Base-by-base conservation (phyloP, 495 filamentous ascomycete genomes). In the Lineolata rhizophorae region DNA sequence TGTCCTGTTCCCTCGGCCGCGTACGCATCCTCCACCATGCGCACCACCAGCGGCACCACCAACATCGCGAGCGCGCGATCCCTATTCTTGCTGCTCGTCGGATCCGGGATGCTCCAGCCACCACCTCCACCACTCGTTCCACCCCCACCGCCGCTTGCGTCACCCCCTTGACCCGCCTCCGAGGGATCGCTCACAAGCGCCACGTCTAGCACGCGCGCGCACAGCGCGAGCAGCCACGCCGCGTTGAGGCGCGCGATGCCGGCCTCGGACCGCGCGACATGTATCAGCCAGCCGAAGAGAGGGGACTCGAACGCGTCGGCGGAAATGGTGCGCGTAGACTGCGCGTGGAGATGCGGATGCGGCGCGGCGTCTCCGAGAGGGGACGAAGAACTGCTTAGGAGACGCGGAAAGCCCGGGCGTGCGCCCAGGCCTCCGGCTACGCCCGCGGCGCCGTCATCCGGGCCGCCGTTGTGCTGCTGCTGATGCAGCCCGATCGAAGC, bases 251-350 rank as follows among this genome's bases (percentile, higher is more conserved):
- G 65, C 19, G 67, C 63, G 42, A 72, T 56, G 5, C 70, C 72
- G 27, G 52, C 53, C 30, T 67, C 62, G 9, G 65, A 64, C 39
- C 80, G 62, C 17, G 74, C 61, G 10, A 80, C 47, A 33, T 67
- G 58, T 18, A 94, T 64, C 9, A 97, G 67, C 77, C 82, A 94
- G 8, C 73, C 69, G 25, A 91, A 64, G 8, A 95, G 51, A 13
- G 75, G 65, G 36, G 68, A 90, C 40, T 92, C 85, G 11, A 40
- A 40, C 24, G 71, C 64, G 5, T 81, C 70, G 27, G 75, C 70
- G 1, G 53, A 35, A 5, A 60, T 47, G 2, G 35, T 36, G n/a
- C 36, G 22, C 27, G 36, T 27, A 12, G 36, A 32, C n/a, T n/a
- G n/a, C n/a, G n/a, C n/a, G n/a, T n/a, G n/a, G n/a, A n/a, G n/a